phyloP scores from a whole-genome alignment of 2,329 filamentous ascomycete species.

The Nakataea oryzae region DNA sequence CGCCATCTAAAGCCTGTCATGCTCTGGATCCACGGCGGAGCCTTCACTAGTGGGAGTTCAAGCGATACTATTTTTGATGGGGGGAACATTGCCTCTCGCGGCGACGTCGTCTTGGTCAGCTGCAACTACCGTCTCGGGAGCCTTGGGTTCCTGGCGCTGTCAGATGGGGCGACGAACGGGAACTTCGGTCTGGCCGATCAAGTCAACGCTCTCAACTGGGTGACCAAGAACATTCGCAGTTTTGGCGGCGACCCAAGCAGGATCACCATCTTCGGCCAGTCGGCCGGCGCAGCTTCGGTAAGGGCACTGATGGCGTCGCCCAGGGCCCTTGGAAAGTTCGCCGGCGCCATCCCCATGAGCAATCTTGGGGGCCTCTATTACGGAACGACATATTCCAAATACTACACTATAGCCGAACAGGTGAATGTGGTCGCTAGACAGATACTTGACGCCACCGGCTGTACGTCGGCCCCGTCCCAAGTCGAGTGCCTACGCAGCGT shows the following conservation, averaged over 20 bases:
- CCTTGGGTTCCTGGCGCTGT: slow-evolving; percentile 46
- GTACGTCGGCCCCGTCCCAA: slow-evolving; percentile 34
- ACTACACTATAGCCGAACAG: slow-evolving; percentile 44
- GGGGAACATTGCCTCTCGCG: slow-evolving; percentile 44
- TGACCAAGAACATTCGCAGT: slow-evolving; percentile 37
- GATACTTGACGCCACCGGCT: slow-evolving; percentile 40
- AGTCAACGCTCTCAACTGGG: slow-evolving; percentile 37
- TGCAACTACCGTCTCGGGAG: slow-evolving; percentile 52
- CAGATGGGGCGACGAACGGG: slow-evolving; percentile 31
- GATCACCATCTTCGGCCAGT: slow-evolving; percentile 45
- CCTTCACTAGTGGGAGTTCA: slow-evolving; percentile 37
- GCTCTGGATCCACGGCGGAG: slow-evolving; percentile 38
- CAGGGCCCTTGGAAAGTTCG: slow-evolving; percentile 33
- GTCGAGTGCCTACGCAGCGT: slow-evolving; percentile 42
- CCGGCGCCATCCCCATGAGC: slow-evolving; percentile 31
- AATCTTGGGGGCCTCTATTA: slow-evolving; percentile 36
- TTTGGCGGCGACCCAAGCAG: slow-evolving; percentile 47
- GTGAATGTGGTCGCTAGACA: slow-evolving; percentile 35
- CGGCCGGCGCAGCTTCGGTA: slow-evolving; percentile 41
- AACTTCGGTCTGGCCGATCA: slow-evolving; percentile 40
- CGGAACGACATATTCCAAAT: slow-evolving; percentile 46
- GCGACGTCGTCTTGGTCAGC: slow-evolving; percentile 46
- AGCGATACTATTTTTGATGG: slow-evolving; percentile 33
- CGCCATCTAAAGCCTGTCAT: slow-evolving; percentile 22
- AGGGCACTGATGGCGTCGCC: slow-evolving; percentile 38